phyloP scores from a whole-genome alignment of 225 moss, liverwort and hornwort species.

The Anthoceros angustus region DNA sequence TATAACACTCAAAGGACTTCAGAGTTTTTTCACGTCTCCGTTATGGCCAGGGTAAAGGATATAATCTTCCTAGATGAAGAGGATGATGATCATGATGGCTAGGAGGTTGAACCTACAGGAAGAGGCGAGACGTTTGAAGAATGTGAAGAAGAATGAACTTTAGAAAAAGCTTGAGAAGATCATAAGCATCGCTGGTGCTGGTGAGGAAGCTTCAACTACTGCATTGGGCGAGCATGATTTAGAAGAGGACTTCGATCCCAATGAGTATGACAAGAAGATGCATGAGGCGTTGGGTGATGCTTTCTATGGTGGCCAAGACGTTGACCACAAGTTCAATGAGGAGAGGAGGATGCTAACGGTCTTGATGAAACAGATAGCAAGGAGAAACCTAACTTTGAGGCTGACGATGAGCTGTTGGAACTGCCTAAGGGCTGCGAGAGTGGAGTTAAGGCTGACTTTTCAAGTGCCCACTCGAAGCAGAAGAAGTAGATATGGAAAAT shows the following conservation, averaged over 20 bases:
- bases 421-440: conserved; percentile 17
- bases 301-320: conserved; percentile 68
- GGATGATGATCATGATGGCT: conserved; percentile 21
- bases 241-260: conserved; percentile 82
- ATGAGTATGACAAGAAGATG: conserved; percentile 86
- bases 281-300: conserved; percentile 74
- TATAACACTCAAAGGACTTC: too few relatives aligned
- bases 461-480: conserved; percentile 45
- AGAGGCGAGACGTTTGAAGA: conserved; percentile 80
- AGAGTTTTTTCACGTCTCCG: too few relatives aligned
- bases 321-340: conserved; percentile 30
- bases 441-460: conserved; percentile 30
- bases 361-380: conserved; percentile 34
- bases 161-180: conserved; percentile 62
- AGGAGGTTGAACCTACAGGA: conserved; percentile 46
- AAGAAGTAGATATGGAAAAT: conserved; percentile 27
- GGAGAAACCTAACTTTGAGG: conserved; percentile 49
- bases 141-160: conserved; percentile 78
- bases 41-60: neutral
- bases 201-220: conserved; percentile 12
- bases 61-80: conserved; percentile 15
- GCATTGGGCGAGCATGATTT: conserved; percentile 51
- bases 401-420: conserved; percentile 46
- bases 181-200: conserved; percentile 48
- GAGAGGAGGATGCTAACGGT: conserved; percentile 31